Conservation (phyloP, 495 filamentous ascomycete genomes). For the Neurospora tetraspora region DNA sequence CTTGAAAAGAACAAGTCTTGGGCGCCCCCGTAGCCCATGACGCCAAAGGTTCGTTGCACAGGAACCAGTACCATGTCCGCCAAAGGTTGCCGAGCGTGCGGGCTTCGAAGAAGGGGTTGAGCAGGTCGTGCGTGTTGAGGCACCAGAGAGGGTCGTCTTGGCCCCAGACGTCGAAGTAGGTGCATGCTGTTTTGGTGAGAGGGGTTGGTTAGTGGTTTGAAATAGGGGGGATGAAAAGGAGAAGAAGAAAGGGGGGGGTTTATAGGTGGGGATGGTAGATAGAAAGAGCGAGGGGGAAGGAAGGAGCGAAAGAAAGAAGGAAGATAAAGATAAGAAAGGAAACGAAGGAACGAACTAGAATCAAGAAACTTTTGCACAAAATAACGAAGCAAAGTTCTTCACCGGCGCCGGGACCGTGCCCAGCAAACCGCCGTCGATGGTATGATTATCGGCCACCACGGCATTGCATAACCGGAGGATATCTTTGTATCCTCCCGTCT, state of each 20-base stretch:
- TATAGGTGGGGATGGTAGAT: neutral
- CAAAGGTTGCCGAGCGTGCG: constrained; percentile 42
- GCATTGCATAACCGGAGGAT: constrained; percentile 43
- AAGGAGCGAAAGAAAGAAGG: neutral
- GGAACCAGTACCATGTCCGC: constrained; percentile 54
- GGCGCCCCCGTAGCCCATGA: constrained; percentile 41
- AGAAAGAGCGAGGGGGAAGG: neutral
- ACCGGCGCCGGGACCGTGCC: constrained; percentile 20
- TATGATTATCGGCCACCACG: constrained; percentile 3
- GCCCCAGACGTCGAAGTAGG: constrained; percentile 41
- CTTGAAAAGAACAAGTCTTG: neutral
- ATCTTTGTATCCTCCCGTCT: constrained; percentile 27
- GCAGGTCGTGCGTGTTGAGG: constrained; percentile 48
- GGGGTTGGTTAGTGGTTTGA: neutral
- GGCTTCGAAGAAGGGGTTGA: constrained; percentile 47
- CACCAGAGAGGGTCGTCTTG: constrained; percentile 41
- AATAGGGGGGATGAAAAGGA: too few relatives aligned
- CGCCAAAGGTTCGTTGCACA: constrained; percentile 50
- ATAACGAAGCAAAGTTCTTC: constrained; percentile 43
- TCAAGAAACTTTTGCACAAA: constrained; percentile 37
- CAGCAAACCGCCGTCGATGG: constrained; percentile 17
- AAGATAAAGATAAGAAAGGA: neutral
- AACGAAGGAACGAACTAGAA: constrained; percentile 32
- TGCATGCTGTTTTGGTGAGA: constrained; percentile 11
- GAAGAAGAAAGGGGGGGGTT: too few relatives aligned